Base-by-base conservation (phyloP, 140 eudicot genomes). In the Ambrosia hybrid region DNA sequence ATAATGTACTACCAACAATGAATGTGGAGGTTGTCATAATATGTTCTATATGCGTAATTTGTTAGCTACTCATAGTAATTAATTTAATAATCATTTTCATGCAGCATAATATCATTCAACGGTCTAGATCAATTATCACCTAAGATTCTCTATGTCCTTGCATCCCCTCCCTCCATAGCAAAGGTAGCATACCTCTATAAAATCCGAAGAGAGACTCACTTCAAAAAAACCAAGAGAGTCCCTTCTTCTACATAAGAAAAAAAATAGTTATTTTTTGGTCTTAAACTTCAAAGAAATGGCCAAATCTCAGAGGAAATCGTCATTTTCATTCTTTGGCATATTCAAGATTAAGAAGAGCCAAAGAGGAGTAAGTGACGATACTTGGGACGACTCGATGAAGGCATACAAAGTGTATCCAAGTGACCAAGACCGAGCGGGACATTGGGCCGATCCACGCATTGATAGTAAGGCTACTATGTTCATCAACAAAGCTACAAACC, bases 371-470 rank as follows among this genome's bases (percentile, higher is more conserved):
- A 33, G 43, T 1, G 70, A 76, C 0, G 68, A 57, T 10, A 34
- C 60, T 33, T 67, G 74, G 71, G 80, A 76, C 11, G 80, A 76
- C 34, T 59, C 67, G n/a, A 66, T 76, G 46, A 76, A 76, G 55
- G 75, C 80, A 15, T 67, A 57, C 66, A 76, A 69, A 76, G 74
- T 75, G 26, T 75, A 53, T 56, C 79, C 79, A 16, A 76, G 80
- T 48, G 80, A 76, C 60, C 80, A 76, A 59, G 80, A 76, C 11
- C n/a, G 65, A 13, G 75, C 74, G 16, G 70, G 80, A 16, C 11
- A 6, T 37, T 76, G 75, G 80, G 80, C 80, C 3, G 80, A 76
- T 51, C 80, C 80, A 16, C 64, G 65, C 11, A 76, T 76, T 1
- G 80, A 76, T 13, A 76, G 46, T 45, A 76, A 70, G 59, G 80